Evolutionary conservation across 1,284 basidiomycete genomes (phyloP).

Genomic region (Cutaneotrichosporon spelunceum): DNA sequence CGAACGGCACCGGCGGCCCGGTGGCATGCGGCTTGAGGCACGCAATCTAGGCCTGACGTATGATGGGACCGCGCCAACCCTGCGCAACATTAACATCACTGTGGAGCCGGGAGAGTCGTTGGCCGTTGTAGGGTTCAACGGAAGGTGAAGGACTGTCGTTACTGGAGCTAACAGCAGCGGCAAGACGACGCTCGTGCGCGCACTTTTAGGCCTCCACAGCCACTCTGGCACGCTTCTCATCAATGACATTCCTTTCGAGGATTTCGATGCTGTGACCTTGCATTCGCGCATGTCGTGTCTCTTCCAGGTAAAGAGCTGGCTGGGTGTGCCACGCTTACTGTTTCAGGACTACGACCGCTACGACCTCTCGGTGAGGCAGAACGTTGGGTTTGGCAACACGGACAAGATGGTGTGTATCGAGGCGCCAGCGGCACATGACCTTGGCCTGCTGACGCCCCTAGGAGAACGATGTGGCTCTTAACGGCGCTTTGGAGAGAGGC

Average conservation of each 20-base stretch:
- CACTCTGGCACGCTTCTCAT: slow-evolving; percentile 62
- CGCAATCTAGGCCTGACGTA: slow-evolving; percentile 72
- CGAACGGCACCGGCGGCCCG: slow-evolving; percentile 25
- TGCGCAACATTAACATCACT: slow-evolving; percentile 65
- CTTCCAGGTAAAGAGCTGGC: slow-evolving; percentile 49
- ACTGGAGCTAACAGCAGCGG: slow-evolving; percentile 33
- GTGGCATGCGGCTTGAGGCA: slow-evolving; percentile 66
- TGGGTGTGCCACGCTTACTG: not conserved
- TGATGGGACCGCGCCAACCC: slow-evolving; percentile 65
- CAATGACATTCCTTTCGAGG: slow-evolving; percentile 65
- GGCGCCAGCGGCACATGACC: not conserved
- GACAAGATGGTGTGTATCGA: slow-evolving; percentile 21
- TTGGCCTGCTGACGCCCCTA: not conserved
- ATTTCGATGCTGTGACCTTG: slow-evolving; percentile 63
- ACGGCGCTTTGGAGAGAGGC: slow-evolving; percentile 62
- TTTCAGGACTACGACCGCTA: slow-evolving; percentile 72
- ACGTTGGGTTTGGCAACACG: slow-evolving; percentile 71
- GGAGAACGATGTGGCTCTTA: slow-evolving; percentile 53
- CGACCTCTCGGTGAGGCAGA: slow-evolving; percentile 67
- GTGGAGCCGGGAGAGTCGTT: slow-evolving; percentile 70
- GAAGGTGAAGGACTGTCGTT: not conserved
- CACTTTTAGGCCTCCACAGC: slow-evolving; percentile 65
- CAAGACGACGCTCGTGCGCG: slow-evolving; percentile 75
- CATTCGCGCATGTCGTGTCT: slow-evolving; percentile 70
- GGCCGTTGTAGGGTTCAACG: slow-evolving; percentile 66